Evolutionary conservation across 2,329 filamentous ascomycete species (phyloP), one percentile per base, ranked within the genome.

Genomic region (Emericellopsis cladophorae): DNA sequence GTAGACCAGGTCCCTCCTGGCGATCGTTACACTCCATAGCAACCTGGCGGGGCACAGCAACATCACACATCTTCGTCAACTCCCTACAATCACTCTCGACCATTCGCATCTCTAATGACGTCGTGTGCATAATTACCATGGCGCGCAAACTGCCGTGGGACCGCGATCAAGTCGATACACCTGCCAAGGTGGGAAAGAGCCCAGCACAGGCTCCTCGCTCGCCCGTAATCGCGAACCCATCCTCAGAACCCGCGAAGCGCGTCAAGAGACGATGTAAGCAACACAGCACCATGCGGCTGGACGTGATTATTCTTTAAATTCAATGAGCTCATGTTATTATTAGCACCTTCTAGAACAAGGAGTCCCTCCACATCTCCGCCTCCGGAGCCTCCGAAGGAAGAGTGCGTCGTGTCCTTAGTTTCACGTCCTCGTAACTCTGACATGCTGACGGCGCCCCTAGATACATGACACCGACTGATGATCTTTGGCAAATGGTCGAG

Each of bases 401-500:
- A 52, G 71, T 74, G 51, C 39, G 39, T 24, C 38, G 18, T 29
- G 22, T 37, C 22, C 8, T 42, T 40, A 35, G 40, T 22, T 31
- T 35, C 31, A 37, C 35, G 10, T 12, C 26, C n/a, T n/a, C 36
- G 5, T 24, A 11, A 8, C 36, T 15, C 12, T 15, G 8, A 35
- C n/a, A 35, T 26, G 5, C 39, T 16, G 7, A 3, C 36, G 40
- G 5, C 21, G 15, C 11, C 7, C 14, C 14, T 41, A 79, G 75
- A 24, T 68, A 68, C 54, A 88, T 90, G 81, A 62, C 66, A 3
- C 67, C 76, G 37, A 79, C 78, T 3, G 85, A 92, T 55, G 83
- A 89, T 53, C 63, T 62, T 41, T 90, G 76, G 58, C 79, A 84
- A 51, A 89, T 90, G 81, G 85, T 92, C 0, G 85, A 90, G 57